Evolutionary conservation across 495 filamentous ascomycete genomes (phyloP), one percentile per base, ranked within the genome.

Genomic region (Thermochaetoides thermophila): DNA sequence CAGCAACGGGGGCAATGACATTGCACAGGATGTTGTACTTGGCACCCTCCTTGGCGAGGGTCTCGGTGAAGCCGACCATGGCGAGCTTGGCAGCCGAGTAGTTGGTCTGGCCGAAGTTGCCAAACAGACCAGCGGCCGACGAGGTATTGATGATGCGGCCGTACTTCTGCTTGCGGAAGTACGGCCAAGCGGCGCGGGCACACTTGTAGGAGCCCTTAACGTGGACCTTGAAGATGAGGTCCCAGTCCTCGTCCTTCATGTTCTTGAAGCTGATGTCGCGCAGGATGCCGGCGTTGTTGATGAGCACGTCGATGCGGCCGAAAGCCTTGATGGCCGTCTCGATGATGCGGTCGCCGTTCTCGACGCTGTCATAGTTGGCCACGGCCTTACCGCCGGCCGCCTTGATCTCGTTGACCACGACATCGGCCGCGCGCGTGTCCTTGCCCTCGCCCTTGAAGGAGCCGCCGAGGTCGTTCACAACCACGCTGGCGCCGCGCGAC

Each of bases 21-120:
- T 97, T 97, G 64, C 72, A 73, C 49, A 94, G 61, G 45, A 97
- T 96, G 71, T 97, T 96, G 66, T 97, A 97, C 60, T 97, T 97
- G 45, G 74, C 68, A 40, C 89, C 89, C 64, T 97, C 89, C 66
- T 94, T 96, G 32, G 91, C 89, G 38, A 97, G 73, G 3, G 89
- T 92, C 70, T 97, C 89, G 13, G 89, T 95, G 66, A 97, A 97
- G 40, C 85, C 89, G 36, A 97, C 86, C 73, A 89, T 80, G 38
- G 81, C 80, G 32, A 96, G 69, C 68, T 97, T 97, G 44, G 89
- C 89, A 35, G 89, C 86, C 19, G 91, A 92, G 61, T 97, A 97
- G 62, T 97, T 97, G 60, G 76, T 68, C 66, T 97, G 89, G 36
- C 89, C 89, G 53, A 96, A 97, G 64, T 68, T 83, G 43, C 89